A percentile compares a stretch with the other conserved stretches of the same genome.
These are phyloP conservation scores for Cryptosporidium muris DNA, from an alignment of 169 alveolate genomes.

Conservation along the genomic window DNA sequence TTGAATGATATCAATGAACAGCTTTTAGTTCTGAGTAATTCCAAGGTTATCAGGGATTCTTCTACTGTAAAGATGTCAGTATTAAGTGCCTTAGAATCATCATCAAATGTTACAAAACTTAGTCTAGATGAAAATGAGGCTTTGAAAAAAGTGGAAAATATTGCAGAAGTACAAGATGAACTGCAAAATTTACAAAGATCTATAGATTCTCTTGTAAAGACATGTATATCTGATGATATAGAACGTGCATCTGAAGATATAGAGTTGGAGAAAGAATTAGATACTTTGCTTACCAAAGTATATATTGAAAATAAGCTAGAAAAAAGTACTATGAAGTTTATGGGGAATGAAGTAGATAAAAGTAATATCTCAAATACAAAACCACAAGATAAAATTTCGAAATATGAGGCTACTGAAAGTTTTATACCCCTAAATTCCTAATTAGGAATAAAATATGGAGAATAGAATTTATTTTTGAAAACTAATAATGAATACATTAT, in stretches of 20 bases:
- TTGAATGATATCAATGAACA: constrained; percentile 47
- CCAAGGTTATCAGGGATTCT: constrained; percentile 36
- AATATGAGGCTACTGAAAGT: too few relatives aligned
- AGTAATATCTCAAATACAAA: neutral
- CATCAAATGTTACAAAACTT: constrained; percentile 20
- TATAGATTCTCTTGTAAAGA: constrained; percentile 26
- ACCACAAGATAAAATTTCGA: too few relatives aligned
- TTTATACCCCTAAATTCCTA: too few relatives aligned
- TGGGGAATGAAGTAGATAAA: neutral
- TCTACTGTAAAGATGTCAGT: constrained; percentile 41
- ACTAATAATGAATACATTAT: too few relatives aligned
- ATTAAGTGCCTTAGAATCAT: constrained; percentile 45
- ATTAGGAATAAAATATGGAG: too few relatives aligned
- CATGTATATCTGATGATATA: constrained; percentile 11
- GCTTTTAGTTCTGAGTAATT: constrained; percentile 25
- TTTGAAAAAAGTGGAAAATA: constrained; percentile 39
- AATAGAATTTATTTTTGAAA: too few relatives aligned
- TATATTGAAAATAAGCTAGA: neutral
- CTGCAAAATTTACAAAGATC: constrained; percentile 32
- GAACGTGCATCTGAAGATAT: neutral
- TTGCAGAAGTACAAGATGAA: constrained; percentile 22
- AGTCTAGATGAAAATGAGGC: constrained; percentile 39
- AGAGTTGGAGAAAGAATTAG: constrained; percentile 46
- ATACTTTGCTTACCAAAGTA: constrained; percentile 4
- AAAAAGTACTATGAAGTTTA: neutral